Percentiles rank a stretch among this genome's conserved stretches.
Conservation (phyloP, 495 filamentous ascomycete species). For the Choiromyces venosus region DNA sequence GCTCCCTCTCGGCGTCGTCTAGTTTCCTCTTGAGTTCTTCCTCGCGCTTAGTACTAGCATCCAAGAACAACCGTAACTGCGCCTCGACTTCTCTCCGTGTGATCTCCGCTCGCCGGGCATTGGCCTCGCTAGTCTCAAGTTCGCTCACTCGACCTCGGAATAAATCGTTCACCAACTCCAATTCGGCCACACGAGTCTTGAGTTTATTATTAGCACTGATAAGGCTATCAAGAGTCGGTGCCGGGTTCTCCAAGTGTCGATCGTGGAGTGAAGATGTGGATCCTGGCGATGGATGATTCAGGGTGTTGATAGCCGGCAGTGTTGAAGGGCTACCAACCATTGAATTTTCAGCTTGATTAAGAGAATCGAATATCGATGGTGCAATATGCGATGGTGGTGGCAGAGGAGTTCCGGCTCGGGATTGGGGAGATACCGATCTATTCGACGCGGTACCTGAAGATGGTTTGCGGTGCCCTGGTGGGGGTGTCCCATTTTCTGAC, state of each 20-base stretch:
- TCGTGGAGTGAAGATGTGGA: slow-evolving; percentile 64
- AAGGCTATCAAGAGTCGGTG: slow-evolving; percentile 70
- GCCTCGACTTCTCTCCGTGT: slow-evolving; percentile 51
- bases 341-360: slow-evolving; percentile 50
- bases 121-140: slow-evolving; percentile 71
- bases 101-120: slow-evolving; percentile 57
- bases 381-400: slow-evolving; percentile 67
- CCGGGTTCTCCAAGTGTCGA: slow-evolving; percentile 63
- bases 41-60: slow-evolving; percentile 70
- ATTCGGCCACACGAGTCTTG: slow-evolving; percentile 84
- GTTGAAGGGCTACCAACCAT: slow-evolving; percentile 61
- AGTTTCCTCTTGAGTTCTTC: slow-evolving; percentile 75
- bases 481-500: slow-evolving; percentile 54
- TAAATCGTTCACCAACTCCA: slow-evolving; percentile 92
- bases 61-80: slow-evolving; percentile 61
- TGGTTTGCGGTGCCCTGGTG: slow-evolving; percentile 53
- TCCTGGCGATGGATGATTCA: slow-evolving; percentile 38
- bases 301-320: slow-evolving; percentile 45
- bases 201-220: slow-evolving; percentile 70
- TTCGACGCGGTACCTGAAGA: slow-evolving; percentile 68
- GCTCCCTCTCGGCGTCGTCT: slow-evolving; percentile 68
- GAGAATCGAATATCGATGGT: slow-evolving; percentile 65
- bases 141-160: slow-evolving; percentile 84
- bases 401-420: slow-evolving; percentile 76
- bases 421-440: slow-evolving; percentile 77